Conservation (phyloP, 2,329 filamentous ascomycete species). For the Tolypocladium nubicola region DNA sequence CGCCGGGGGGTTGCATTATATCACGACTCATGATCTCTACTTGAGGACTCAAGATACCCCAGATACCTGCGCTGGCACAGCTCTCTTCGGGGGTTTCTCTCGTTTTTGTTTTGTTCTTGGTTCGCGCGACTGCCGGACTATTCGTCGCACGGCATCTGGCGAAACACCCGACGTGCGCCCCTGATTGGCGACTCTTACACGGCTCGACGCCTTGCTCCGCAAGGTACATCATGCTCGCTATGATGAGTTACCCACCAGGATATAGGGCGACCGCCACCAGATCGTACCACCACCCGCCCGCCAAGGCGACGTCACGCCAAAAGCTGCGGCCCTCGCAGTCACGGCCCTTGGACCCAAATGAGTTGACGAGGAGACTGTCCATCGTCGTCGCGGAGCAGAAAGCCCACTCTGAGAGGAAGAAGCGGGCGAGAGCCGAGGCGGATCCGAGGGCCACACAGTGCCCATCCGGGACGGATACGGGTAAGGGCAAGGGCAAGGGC, state of each 20-base stretch:
- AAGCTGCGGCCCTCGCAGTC: conserved; percentile 12
- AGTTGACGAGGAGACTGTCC: conserved; percentile 41
- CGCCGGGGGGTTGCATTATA: background rate
- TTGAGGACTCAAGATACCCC: background rate
- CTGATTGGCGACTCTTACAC: background rate
- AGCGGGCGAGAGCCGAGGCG: conserved; percentile 15
- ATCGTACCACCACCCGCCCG: background rate
- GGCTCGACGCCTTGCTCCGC: background rate
- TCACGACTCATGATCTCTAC: background rate
- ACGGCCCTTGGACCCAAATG: conserved; percentile 39
- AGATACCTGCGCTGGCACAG: background rate
- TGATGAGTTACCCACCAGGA: conserved; percentile 3
- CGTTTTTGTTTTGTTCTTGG: background rate
- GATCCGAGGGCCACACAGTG: conserved; percentile 5
- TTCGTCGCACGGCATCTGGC: background rate
- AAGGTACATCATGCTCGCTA: conserved; percentile 4
- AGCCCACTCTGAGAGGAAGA: conserved; percentile 23
- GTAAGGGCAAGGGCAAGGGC: background rate
- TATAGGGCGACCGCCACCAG: conserved; percentile 1
- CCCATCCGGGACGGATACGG: background rate
- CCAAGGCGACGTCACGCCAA: background rate
- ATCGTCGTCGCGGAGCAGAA: conserved; percentile 40
- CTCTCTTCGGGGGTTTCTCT: too few species aligned
- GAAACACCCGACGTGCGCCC: background rate
- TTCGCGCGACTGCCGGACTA: background rate